A percentile compares a stretch with the other conserved stretches of the same genome.
These are phyloP conservation scores for Paecilomyces variotii DNA, from an alignment of 2,329 filamentous ascomycete genomes.

Conservation along the genomic window DNA sequence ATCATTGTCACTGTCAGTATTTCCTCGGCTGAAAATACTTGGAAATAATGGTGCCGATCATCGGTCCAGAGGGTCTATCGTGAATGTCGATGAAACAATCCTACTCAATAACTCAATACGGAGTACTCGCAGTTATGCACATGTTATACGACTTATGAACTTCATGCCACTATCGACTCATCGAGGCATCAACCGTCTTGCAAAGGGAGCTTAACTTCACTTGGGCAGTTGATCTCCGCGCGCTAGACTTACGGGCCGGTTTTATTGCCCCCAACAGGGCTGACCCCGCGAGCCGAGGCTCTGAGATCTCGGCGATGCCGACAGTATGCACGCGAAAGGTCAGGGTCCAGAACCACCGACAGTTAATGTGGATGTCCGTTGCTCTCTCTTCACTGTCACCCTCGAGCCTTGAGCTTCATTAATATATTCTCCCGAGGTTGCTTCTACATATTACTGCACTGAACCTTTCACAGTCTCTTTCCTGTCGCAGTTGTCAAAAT, in stretches of 20 bases:
- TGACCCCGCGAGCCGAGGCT: neutral
- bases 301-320: neutral
- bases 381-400: neutral
- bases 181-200: neutral
- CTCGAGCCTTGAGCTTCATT: neutral
- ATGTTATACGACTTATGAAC: neutral
- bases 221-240: neutral
- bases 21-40: neutral
- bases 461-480: neutral
- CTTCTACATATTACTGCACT: neutral
- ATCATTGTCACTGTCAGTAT: neutral
- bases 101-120: too few relatives aligned
- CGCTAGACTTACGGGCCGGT: neutral
- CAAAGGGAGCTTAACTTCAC: neutral
- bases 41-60: neutral
- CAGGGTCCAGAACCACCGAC: neutral
- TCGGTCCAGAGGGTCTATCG: neutral
- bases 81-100: too few relatives aligned
- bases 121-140: neutral
- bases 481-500: slow-evolving; percentile 6
- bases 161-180: too few relatives aligned
- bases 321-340: neutral
- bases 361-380: too few relatives aligned
- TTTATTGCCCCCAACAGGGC: neutral
- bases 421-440: neutral